Evolutionary conservation across 208 protist genomes (phyloP), one percentile per base, ranked within the genome.

Genomic region (Acanthamoeba castellanii): DNA sequence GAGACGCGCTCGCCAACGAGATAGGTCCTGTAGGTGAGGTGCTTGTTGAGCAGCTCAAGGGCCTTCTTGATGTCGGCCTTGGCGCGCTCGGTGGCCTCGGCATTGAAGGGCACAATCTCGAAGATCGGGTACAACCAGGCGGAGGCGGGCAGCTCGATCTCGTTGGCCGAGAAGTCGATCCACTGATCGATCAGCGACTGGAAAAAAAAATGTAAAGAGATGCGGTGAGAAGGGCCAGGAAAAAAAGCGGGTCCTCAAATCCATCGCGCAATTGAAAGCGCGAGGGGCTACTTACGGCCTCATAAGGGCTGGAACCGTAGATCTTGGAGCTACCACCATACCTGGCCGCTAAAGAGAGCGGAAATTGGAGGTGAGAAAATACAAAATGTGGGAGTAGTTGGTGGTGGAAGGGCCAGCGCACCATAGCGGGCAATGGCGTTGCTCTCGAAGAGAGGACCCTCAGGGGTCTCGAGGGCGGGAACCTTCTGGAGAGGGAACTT

Each of bases 401-500:
- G 9, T 22, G 45, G 34, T 37, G n/a, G 7, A 94, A 2, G 3
- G 64, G 94, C 14, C 11, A 57, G 25, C 96, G 25, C 16, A 94
- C 92, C 81, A 78, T 96, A 97, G 61, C 61, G 45, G 11, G 82
- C 88, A 64, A 97, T 96, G 2, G 96, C 94, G 70, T 97, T 95
- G 47, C 81, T 89, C 90, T 97, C 97, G 76, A 95, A 97, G 47
- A 98, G n/a, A 59, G 42, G 30, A 64, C 97, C 97, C n/a, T 96
- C n/a, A 50, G 90, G 50, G 34, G 95, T 96, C 93, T 95, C 52
- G 59, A 96, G 68, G 18, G 92, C 95, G 81, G 96, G 96, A 3
- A 96, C 81, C 94, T 96, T 96, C 50, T 91, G 78, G 27, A 88
- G 32, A 61, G 95, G 87, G 32, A 55, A 52, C n/a, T 61, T 30